Evolutionary conservation across 2,329 filamentous ascomycete species (phyloP), one percentile per base, ranked within the genome.

Genomic region (Ramularia collo-cygni): DNA sequence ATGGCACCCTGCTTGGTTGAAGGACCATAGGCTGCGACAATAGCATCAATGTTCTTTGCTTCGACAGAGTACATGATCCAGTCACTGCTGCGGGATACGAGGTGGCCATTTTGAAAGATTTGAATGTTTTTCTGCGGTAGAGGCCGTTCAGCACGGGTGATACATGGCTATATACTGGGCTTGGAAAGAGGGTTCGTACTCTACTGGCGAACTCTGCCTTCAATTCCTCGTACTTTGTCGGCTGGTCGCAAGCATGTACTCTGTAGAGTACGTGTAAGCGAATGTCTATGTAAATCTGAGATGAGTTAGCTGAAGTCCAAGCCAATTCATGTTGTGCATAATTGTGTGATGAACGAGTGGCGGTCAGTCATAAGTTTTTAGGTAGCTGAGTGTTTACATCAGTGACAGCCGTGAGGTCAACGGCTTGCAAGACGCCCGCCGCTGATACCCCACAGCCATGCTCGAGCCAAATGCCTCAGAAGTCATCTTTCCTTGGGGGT

Each of bases 391-490:
- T 81, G 73, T 79, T 94, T 83, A 93, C 90, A 95, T 95, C 90
- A 95, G 78, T 77, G 90, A 94, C 82, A 77, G 76, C 72, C 70
- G 70, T 70, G 53, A 41, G 50, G 52, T 53, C 58, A 55, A 48
- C 52, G 36, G 45, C 48, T 24, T 73, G 83, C 86, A 90, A 76
- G 83, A 95, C 80, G 84, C 82, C 72, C 40, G 70, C 67, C 72
- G 72, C 71, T 54, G 71, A 67, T 66, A 58, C 66, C 70, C 68
- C 70, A 73, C 70, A 67, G 72, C 79, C 79, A 88, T 94, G 76
- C 90, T 96, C 90, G 87, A 96, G 90, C 90, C 90, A 96, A 96
- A 96, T 96, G 90, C 90, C 90, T 96, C 90, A 90, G 31, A 33
- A 87, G 90, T 96, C 90, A 96, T 96, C 90, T 93, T 88, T 63